Evolutionary conservation across 2,329 filamentous ascomycete genomes (phyloP).

Genomic region (Sporothrix globosa): DNA sequence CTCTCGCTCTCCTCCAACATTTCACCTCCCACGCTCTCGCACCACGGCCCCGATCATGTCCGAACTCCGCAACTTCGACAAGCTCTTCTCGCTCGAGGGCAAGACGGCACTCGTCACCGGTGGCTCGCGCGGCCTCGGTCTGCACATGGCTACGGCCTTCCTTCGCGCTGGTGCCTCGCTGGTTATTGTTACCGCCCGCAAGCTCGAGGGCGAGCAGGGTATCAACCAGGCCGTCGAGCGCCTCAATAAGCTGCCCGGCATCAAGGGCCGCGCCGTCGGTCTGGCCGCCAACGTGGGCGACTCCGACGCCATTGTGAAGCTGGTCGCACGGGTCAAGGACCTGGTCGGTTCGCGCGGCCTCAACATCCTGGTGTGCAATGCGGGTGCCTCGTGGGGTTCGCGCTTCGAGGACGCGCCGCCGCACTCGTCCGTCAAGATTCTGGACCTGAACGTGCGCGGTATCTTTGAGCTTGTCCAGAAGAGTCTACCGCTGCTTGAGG

Average conservation of each 20-base stretch:
- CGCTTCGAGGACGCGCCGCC: constrained; percentile 65
- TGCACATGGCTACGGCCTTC: constrained; percentile 67
- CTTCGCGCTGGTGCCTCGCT: constrained; percentile 71
- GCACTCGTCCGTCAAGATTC: constrained; percentile 66
- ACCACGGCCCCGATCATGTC: constrained; percentile 39
- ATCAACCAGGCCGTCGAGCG: constrained; percentile 66
- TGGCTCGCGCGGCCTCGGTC: constrained; percentile 59
- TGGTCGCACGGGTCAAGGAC: constrained; percentile 59
- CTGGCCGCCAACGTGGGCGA: constrained; percentile 68
- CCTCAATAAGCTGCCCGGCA: constrained; percentile 64
- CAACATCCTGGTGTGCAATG: constrained; percentile 72
- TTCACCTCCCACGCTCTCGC: background rate
- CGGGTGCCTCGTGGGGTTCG: constrained; percentile 69
- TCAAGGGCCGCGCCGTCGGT: constrained; percentile 62
- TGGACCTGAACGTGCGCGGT: constrained; percentile 71
- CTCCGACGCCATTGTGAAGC: constrained; percentile 61
- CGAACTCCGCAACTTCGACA: constrained; percentile 40
- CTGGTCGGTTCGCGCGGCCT: constrained; percentile 60
- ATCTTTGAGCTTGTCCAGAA: constrained; percentile 70
- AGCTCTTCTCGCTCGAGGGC: constrained; percentile 39
- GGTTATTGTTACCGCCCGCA: constrained; percentile 74
- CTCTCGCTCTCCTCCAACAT: background rate
- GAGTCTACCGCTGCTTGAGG: constrained; percentile 41
- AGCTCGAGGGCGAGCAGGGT: constrained; percentile 64
- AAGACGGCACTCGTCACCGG: constrained; percentile 42